Evolutionary conservation across 441 rosid species (phyloP).

Genomic region (Syzygium syzygioides): DNA sequence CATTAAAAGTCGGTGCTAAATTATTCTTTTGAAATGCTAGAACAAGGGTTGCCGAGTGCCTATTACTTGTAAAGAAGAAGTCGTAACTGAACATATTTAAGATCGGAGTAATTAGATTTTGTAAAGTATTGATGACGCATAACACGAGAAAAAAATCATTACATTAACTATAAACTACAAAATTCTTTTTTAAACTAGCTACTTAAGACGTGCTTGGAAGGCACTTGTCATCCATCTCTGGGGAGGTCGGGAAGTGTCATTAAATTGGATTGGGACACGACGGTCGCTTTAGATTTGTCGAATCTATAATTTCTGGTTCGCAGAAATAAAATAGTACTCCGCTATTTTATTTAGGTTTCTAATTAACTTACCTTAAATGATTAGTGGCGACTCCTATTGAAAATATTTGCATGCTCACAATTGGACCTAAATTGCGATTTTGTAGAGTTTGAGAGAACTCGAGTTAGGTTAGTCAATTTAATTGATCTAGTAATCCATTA

Average conservation of each 20-base stretch:
- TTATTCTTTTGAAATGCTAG: background rate
- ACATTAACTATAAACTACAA: background rate
- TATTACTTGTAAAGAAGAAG: background rate
- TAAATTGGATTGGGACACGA: background rate
- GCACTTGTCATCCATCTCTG: background rate
- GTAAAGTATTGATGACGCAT: too few species aligned
- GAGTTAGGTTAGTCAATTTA: too few species aligned
- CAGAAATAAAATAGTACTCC: too few species aligned
- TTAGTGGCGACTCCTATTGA: too few species aligned
- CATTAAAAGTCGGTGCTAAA: background rate
- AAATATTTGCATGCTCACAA: too few species aligned
- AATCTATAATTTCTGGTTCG: too few species aligned
- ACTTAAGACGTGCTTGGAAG: background rate
- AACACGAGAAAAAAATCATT: background rate
- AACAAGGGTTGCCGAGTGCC: rapidly evolving
- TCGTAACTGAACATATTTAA: background rate
- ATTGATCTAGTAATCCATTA: too few species aligned
- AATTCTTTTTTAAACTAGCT: background rate
- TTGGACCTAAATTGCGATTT: too few species aligned
- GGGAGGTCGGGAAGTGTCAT: rapidly evolving
- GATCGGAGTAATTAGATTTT: background rate
- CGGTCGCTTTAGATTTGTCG: background rate
- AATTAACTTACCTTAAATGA: too few species aligned
- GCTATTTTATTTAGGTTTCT: too few species aligned
- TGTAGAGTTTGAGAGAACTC: too few species aligned